Percentiles rank a stretch among this genome's conserved stretches.
Evolutionary conservation across 495 filamentous ascomycete genomes (phyloP).

Genomic region (Tuber indicum): DNA sequence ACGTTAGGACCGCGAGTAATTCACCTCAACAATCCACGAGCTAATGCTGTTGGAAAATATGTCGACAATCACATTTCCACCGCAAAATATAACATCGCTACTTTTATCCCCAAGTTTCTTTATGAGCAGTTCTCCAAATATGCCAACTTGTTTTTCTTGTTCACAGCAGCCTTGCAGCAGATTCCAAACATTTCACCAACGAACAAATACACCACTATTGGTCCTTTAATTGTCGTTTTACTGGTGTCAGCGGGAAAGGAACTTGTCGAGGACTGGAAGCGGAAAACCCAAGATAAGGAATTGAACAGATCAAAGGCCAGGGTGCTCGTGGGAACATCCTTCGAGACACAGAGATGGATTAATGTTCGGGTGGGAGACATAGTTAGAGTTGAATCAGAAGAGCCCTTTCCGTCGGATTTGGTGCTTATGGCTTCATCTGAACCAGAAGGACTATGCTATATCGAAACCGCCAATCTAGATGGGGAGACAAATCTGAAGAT

Average conservation of each 20-base stretch:
- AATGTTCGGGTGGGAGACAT: constrained; percentile 92
- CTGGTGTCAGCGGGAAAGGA: constrained; percentile 93
- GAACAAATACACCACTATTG: constrained; percentile 92
- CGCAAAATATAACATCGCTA: constrained; percentile 91
- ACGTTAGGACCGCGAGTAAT: constrained; percentile 88
- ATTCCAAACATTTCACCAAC: constrained; percentile 93
- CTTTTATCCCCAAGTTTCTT: constrained; percentile 96
- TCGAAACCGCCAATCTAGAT: constrained; percentile 96
- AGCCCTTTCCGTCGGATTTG: constrained; percentile 92
- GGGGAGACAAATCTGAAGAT: constrained; percentile 99
- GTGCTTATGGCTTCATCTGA: constrained; percentile 90
- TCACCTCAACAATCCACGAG: constrained; percentile 93
- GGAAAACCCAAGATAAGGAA: constrained; percentile 76
- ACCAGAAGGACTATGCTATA: constrained; percentile 96
- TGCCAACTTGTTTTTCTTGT: constrained; percentile 98
- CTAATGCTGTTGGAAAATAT: constrained; percentile 81
- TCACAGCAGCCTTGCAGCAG: constrained; percentile 91
- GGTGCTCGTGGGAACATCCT: constrained; percentile 75
- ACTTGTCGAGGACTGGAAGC: constrained; percentile 84
- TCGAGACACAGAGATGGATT: constrained; percentile 85
- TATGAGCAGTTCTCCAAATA: constrained; percentile 99
- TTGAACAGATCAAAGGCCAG: constrained; percentile 84
- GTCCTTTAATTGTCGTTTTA: constrained; percentile 80
- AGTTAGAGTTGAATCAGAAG: constrained; percentile 87
- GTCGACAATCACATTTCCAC: constrained; percentile 95